Evolutionary conservation across 495 filamentous ascomycete genomes (phyloP).

Genomic region (Tuber aestivum): DNA sequence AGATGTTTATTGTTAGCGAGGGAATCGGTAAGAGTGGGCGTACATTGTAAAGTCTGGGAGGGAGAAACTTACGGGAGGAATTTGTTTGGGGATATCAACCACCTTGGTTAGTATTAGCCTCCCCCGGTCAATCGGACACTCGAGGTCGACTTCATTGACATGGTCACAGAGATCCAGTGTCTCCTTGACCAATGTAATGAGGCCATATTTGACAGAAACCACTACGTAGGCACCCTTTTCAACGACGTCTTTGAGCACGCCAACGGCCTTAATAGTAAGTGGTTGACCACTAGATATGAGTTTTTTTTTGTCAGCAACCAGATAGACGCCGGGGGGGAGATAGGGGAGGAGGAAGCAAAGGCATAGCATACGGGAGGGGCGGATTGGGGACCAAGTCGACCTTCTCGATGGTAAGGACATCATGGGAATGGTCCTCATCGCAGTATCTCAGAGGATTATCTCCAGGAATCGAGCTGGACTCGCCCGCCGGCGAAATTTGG

Average conservation of each 20-base stretch:
- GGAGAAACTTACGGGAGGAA: slow-evolving; percentile 68
- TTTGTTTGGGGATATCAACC: slow-evolving; percentile 76
- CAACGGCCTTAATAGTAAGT: slow-evolving; percentile 72
- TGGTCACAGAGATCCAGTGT: slow-evolving; percentile 79
- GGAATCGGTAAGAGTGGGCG: background rate
- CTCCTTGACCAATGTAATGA: slow-evolving; percentile 80
- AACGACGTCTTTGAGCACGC: slow-evolving; percentile 62
- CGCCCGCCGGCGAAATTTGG: slow-evolving; percentile 40
- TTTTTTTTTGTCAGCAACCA: slow-evolving; percentile 10
- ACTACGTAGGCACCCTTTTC: slow-evolving; percentile 71
- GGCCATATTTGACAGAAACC: slow-evolving; percentile 83
- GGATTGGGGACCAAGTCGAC: slow-evolving; percentile 84
- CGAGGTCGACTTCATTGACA: slow-evolving; percentile 75
- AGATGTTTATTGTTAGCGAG: slow-evolving; percentile 19
- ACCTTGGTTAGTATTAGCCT: slow-evolving; percentile 65
- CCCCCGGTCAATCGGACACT: slow-evolving; percentile 81
- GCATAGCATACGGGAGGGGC: slow-evolving; percentile 63
- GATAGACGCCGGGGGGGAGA: slow-evolving; percentile 7
- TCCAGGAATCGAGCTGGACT: slow-evolving; percentile 55
- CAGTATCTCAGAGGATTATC: slow-evolving; percentile 75
- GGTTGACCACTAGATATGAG: slow-evolving; percentile 57
- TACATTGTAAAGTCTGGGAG: background rate
- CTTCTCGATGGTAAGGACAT: slow-evolving; percentile 66
- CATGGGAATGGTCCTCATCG: slow-evolving; percentile 45
- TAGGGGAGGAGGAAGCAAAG: slow-evolving; percentile 26